Evolutionary conservation across 164 flowering plant genomes (phyloP), one percentile per base, ranked within the genome.

Genomic region (Aristolochia californica): DNA sequence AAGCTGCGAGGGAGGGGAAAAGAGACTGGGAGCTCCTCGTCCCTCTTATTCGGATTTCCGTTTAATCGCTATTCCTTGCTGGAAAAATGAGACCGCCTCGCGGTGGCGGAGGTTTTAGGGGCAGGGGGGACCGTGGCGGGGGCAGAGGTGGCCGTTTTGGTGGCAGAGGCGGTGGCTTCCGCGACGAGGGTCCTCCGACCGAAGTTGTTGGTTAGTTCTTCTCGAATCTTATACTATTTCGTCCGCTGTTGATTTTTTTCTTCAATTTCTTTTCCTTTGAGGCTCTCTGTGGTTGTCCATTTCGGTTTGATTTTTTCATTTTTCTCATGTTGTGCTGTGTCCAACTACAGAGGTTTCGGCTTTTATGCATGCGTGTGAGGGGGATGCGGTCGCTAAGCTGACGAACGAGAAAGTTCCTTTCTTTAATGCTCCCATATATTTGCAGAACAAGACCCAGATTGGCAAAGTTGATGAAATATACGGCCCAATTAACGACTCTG

Each of bases 391-490:
- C 30, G 79, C 91, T 0, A 93, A 84, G 82, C 96, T 87, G 25
- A 82, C 84, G 2, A 77, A 87, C 66, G 94, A 85, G 76, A 93
- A 93, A 65, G 78, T 93, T 22, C 99, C 99, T 0, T 85, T 71
- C 63, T 93, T 93, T 62, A 89, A 93, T 76, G 97, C 99, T 1
- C 91, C 94, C 0, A 87, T 93, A 47, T 93, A 83, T 66, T 72
- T 87, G 48, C 81, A 89, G 73, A 93, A 89, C 84, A 93, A 78
- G 77, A 85, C 99, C 26, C 94, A 85, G 76, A 89, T 93, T 13
- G 99, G 98, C 50, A 93, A 85, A 65, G 99, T 93, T 25, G 99
- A 93, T 64, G 99, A 93, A 66, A 93, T 93, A 15, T 93, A 89
- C 47, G 99, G 99, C 7, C 97, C 99, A 45, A 89, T 93, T 62